These are phyloP conservation scores for Macrotyloma uniflorum DNA, from an alignment of 306 rosid species.

Conservation along the genomic window DNA sequence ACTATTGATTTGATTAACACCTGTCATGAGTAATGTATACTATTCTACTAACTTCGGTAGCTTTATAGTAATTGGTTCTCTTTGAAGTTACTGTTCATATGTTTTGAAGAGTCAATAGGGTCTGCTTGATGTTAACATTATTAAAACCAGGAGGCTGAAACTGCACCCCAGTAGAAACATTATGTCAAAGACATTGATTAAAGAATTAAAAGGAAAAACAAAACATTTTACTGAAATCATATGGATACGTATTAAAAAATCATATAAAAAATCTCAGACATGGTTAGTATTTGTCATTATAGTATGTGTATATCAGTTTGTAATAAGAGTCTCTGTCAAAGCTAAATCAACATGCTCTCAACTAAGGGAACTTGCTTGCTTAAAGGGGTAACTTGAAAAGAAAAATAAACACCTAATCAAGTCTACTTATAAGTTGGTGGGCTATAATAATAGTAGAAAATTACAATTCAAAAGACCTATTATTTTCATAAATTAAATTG, in stretches of 20 bases:
- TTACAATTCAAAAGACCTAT: conserved; percentile 9
- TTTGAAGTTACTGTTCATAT: conserved; percentile 13
- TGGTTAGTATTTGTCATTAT: too few species aligned
- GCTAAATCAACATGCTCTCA: not conserved
- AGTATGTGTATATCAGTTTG: not conserved
- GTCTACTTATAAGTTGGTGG: not conserved
- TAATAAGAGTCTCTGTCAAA: not conserved
- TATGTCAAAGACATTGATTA: not conserved
- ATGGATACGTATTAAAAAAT: too few species aligned
- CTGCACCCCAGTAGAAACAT: not conserved
- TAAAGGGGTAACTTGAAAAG: not conserved
- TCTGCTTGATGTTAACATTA: not conserved
- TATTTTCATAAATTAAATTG: not conserved
- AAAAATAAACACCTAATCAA: not conserved
- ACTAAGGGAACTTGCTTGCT: conserved; percentile 23
- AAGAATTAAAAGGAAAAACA: too few species aligned
- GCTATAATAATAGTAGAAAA: not conserved
- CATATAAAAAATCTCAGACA: too few species aligned
- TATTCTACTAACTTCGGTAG: not conserved
- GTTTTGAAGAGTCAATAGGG: conserved; percentile 16
- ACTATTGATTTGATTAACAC: not conserved
- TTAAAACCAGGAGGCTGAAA: not conserved
- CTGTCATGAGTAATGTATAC: not conserved
- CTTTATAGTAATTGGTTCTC: not conserved
- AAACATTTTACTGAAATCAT: too few species aligned